Evolutionary conservation across 139 green algal species (phyloP), one percentile per base, ranked within the genome.

Genomic region (Chlamydomonas sp.): DNA sequence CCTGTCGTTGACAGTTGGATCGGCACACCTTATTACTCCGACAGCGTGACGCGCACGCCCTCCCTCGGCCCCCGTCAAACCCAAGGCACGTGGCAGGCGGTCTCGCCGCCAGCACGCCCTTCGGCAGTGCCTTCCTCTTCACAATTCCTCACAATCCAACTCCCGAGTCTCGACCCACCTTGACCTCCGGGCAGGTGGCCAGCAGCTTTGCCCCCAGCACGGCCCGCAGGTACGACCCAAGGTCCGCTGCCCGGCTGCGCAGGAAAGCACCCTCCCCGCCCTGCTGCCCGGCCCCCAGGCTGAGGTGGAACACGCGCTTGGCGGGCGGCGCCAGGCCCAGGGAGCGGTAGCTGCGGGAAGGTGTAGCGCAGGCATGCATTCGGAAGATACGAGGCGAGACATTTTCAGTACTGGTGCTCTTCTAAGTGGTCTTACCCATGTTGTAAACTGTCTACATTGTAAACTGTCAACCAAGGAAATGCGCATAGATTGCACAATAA

Each of bases 231-330:
- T 93, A 97, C 12, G 20, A 15, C 79, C 97, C 91, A 77, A 97
- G 89, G 69, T 91, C 89, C 4, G 85, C 63, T 1, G 93, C 83
- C 14, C 95, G 88, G 78, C 93, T 87, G 83, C 93, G 89, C 63
- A 97, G 88, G 84, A 96, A 97, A 3, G 94, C 89, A 5, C 82
- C 83, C 59, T 92, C 89, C 12, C 79, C 67, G 5, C 31, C 66
- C 66, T 1, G 10, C 66, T 94, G 90, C 18, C 12, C 12, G 66
- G 12, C 66, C 10, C 12, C 66, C 12, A 71, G 66, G 10, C 74
- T 79, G 90, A 93, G 92, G 2, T 88, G n/a, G 31, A 96, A 93
- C 64, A 93, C 85, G 62, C 91, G 89, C 90, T 97, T 97, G 68
- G 95, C 77, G 0, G 95, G 95, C 79, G 96, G 91, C 72, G 88